Conservation (phyloP, 495 filamentous ascomycete species). For the Geoglossum glabrum region DNA sequence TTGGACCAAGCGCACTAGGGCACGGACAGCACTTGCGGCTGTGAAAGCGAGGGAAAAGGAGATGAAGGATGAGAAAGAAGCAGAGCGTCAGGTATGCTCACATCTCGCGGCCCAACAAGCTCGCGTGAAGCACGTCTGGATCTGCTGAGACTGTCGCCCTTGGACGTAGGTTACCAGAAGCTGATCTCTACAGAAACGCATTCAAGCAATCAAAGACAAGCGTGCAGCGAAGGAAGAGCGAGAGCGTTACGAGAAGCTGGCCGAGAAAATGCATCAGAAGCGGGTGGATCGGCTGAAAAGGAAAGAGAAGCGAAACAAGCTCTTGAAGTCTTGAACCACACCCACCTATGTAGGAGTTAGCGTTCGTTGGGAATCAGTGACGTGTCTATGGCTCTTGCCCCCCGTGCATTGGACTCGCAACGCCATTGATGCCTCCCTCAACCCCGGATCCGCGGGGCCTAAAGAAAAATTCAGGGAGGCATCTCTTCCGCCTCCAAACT, state of each 20-base stretch:
- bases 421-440: too few relatives aligned
- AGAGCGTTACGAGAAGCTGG: slow-evolving; percentile 83
- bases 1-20: slow-evolving; percentile 51
- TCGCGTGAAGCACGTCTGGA: too few relatives aligned
- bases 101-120: too few relatives aligned
- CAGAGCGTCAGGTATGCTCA: slow-evolving; percentile 52
- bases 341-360: neutral
- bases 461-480: too few relatives aligned
- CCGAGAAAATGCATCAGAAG: slow-evolving; percentile 93
- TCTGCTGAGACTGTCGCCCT: neutral
- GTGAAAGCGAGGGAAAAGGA: slow-evolving; percentile 82
- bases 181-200: slow-evolving; percentile 34
- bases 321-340: slow-evolving; percentile 51
- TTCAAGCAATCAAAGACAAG: slow-evolving; percentile 63
- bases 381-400: neutral
- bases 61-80: slow-evolving; percentile 89
- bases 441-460: too few relatives aligned
- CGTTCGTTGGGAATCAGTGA: neutral
- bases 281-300: slow-evolving; percentile 80
- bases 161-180: neutral
- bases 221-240: slow-evolving; percentile 79
- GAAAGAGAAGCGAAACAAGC: slow-evolving; percentile 93
- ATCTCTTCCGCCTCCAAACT: too few relatives aligned
- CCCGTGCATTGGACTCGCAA: too few relatives aligned
- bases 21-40: slow-evolving; percentile 40